These are phyloP conservation scores for Talaromyces rugulosus DNA, from an alignment of 2,329 filamentous ascomycete species.

Conservation along the genomic window DNA sequence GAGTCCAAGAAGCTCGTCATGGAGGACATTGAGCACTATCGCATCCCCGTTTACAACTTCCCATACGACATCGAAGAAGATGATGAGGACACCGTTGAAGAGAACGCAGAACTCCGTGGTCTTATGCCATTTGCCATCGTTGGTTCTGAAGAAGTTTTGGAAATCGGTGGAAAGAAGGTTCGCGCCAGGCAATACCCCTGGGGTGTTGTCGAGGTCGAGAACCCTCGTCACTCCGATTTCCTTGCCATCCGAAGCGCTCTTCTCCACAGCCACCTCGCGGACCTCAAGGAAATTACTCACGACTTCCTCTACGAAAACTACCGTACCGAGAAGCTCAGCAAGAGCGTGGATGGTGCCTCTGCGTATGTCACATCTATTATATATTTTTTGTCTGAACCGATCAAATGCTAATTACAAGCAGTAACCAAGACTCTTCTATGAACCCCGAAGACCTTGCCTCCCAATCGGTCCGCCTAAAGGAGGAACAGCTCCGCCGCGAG, in stretches of 20 bases:
- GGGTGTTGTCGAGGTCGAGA: constrained; percentile 98
- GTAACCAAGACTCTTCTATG: constrained; percentile 72
- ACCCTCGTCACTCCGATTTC: constrained; percentile 98
- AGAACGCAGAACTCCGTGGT: constrained; percentile 94
- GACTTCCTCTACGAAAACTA: constrained; percentile 99
- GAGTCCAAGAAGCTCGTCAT: constrained; percentile 99
- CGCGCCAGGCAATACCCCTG: constrained; percentile 97
- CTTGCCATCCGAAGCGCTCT: constrained; percentile 93
- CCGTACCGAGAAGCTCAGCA: constrained; percentile 99
- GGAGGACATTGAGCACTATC: constrained; percentile 99
- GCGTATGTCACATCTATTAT: constrained; percentile 60
- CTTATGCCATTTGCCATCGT: constrained; percentile 99
- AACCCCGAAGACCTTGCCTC: constrained; percentile 96
- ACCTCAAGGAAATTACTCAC: constrained; percentile 99
- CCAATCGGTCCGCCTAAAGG: constrained; percentile 97
- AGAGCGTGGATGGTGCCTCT: constrained; percentile 84
- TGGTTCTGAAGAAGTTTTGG: constrained; percentile 90
- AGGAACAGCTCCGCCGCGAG: constrained; percentile 97
- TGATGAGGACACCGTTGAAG: constrained; percentile 97
- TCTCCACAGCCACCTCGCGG: constrained; percentile 94
- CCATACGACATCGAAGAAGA: constrained; percentile 99
- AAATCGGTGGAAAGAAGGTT: constrained; percentile 88
- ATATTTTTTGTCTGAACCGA: constrained; percentile 20
- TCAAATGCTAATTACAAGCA: constrained; percentile 34
- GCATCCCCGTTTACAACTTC: constrained; percentile 99